phyloP scores from a whole-genome alignment of 169 alveolate genomes.

The Cryptosporidium bovis region DNA sequence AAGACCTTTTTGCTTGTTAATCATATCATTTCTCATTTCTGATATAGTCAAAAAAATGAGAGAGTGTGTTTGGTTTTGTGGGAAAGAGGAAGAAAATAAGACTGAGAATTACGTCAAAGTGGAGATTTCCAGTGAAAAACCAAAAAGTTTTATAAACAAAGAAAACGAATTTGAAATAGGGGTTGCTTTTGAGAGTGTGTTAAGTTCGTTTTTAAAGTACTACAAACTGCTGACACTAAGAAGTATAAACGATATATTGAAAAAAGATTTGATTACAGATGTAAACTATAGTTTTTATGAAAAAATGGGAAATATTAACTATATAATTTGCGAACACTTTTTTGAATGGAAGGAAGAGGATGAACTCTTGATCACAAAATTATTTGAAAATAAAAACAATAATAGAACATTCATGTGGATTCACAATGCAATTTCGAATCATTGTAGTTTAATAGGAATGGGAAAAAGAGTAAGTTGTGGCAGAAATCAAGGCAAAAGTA shows the following conservation, averaged over 20 bases:
- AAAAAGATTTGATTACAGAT: constrained; percentile 10
- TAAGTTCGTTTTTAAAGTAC: constrained; percentile 1
- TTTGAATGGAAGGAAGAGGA: constrained; percentile 69
- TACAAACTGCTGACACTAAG: background rate
- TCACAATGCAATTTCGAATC: constrained; percentile 15
- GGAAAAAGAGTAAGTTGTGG: background rate
- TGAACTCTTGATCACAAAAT: constrained; percentile 9
- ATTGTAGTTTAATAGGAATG: background rate
- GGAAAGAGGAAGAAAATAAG: no score
- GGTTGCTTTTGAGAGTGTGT: background rate
- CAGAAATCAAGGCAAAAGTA: background rate
- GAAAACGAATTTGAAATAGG: no score
- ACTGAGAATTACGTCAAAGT: no score
- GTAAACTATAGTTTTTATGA: constrained; percentile 11
- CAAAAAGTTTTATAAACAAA: no score
- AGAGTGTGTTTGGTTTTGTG: no score
- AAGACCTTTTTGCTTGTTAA: constrained; percentile 29
- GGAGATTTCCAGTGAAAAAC: no score
- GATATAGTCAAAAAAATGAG: constrained; percentile 12
- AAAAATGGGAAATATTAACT: constrained; percentile 21
- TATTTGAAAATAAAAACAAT: constrained; percentile 1
- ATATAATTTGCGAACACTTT: constrained; percentile 61
- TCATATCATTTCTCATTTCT: background rate
- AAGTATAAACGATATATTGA: constrained; percentile 15
- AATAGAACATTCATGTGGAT: constrained; percentile 1